These are phyloP conservation scores for Marchantia paleacea DNA, from an alignment of 225 moss, liverwort and hornwort genomes.

Conservation along the genomic window DNA sequence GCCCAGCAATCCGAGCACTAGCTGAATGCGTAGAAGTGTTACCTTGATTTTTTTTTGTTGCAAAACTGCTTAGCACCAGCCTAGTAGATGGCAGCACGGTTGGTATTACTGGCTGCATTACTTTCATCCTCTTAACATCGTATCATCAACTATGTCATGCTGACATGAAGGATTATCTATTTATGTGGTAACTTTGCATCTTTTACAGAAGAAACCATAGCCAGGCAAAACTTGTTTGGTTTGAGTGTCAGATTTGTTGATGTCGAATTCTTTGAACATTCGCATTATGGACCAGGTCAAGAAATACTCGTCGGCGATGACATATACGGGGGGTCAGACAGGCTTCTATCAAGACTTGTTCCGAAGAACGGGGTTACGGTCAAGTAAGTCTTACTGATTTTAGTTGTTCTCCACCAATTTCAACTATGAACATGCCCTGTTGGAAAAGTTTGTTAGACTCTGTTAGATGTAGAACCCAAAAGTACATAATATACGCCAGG, in stretches of 20 bases:
- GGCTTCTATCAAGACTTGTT: conserved; percentile 63
- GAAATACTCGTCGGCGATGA: conserved; percentile 93
- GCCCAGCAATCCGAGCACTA: too few relatives aligned
- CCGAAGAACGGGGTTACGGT: conserved; percentile 73
- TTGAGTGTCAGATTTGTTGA: not conserved
- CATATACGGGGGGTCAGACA: conserved; percentile 88
- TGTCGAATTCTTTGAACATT: not conserved
- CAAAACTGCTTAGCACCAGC: too few relatives aligned
- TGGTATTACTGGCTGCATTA: too few relatives aligned
- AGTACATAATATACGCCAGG: too few relatives aligned
- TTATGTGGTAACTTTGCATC: too few relatives aligned
- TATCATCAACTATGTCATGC: too few relatives aligned
- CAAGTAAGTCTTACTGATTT: conserved; percentile 44
- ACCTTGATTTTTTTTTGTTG: too few relatives aligned
- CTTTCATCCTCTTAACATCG: too few relatives aligned
- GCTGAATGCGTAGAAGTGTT: too few relatives aligned
- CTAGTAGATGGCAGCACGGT: too few relatives aligned
- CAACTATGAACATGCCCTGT: not conserved
- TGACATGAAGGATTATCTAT: too few relatives aligned
- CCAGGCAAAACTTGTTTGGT: not conserved
- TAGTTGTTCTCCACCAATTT: not conserved
- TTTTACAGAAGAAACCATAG: not conserved
- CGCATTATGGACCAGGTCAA: conserved; percentile 44
- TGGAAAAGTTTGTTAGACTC: not conserved
- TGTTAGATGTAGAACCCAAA: too few relatives aligned